A percentile compares a stretch with the other conserved stretches of the same genome.
Evolutionary conservation across 306 rosid genomes (phyloP).

Genomic region (Sechiopsis laciniata): DNA sequence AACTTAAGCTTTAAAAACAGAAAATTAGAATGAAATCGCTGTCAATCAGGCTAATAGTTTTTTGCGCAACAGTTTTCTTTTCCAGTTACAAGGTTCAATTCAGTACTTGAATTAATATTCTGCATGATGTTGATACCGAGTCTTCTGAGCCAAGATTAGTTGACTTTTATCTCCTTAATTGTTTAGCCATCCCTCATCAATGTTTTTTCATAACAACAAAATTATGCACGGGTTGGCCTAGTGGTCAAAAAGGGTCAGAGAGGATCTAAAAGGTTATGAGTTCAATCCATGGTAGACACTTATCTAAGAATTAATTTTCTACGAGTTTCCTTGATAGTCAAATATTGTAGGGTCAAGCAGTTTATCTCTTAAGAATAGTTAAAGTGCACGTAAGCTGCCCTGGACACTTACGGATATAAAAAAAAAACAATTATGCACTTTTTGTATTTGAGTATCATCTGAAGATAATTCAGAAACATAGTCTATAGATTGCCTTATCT

Average conservation of each 20-base stretch:
- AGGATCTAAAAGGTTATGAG: too few relatives aligned
- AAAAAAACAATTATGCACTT: too few relatives aligned
- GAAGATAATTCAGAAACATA: background rate
- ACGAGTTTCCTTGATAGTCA: too few relatives aligned
- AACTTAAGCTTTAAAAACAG: background rate
- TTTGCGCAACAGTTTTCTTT: background rate
- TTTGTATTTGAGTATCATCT: background rate
- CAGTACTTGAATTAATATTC: background rate
- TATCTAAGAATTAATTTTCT: background rate
- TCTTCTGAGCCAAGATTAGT: background rate
- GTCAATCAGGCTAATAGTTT: background rate
- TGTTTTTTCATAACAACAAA: background rate
- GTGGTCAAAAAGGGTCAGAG: too few relatives aligned
- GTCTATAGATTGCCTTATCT: background rate
- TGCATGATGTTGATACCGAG: background rate
- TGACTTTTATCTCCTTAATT: background rate
- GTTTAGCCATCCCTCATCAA: constrained; percentile 2
- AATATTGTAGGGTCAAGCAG: too few relatives aligned
- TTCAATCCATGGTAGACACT: too few relatives aligned
- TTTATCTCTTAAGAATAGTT: too few relatives aligned
- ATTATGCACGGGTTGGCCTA: too few relatives aligned
- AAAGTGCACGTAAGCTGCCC: too few relatives aligned
- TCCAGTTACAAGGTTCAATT: background rate
- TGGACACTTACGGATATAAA: too few relatives aligned
- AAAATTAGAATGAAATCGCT: background rate